Evolutionary conservation across 768 basidiomycete genomes (phyloP), one percentile per base, ranked within the genome.

Genomic region (Leccinum broughii): DNA sequence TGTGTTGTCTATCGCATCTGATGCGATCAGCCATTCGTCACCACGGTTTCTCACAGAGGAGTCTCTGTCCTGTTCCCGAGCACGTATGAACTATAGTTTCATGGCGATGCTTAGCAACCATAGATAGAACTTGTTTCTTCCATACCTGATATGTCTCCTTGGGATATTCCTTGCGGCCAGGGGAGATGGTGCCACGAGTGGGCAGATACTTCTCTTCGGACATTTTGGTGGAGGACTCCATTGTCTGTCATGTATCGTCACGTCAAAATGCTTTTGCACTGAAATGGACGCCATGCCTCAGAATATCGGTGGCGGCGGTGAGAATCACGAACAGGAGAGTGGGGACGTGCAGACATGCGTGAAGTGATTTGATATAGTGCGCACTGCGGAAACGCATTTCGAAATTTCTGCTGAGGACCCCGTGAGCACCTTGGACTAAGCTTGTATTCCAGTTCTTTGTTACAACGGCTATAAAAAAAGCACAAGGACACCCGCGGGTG

Each of bases 201-300:
- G 55, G 34, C 35, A 1, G 26, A 26, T 26, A 22, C 39, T 8
- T 39, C 9, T 53, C 41, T 32, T 22, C 34, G 11, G 46, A 46
- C 13, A 15, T 20, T 6, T 24, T 15, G 6, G 26, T 13, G 13
- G 20, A 51, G 35, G 49, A 49, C 26, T 13, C 8, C 14, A 10
- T 14, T 9, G 15, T 58, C 66, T 61, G 51, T 32, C 46, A 28
- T 53, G 20, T 8, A 46, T 17, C 13, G 5, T 37, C 22, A 13
- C 1, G 39, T 54, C 6, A 34, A 10, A 7, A 13, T 17, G 8
- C 1, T 8, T 11, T 14, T 10, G 7, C 51, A 22, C 28, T 24
- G 41, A 26, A 20, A 13, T 28, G 17, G 44, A 55, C 17, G 2
- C 13, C 61, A 15, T 64, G 67, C 66, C 63, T 62, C 44, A 11